Base-by-base conservation (phyloP, 441 rosid genomes). In the Populus hybrid region DNA sequence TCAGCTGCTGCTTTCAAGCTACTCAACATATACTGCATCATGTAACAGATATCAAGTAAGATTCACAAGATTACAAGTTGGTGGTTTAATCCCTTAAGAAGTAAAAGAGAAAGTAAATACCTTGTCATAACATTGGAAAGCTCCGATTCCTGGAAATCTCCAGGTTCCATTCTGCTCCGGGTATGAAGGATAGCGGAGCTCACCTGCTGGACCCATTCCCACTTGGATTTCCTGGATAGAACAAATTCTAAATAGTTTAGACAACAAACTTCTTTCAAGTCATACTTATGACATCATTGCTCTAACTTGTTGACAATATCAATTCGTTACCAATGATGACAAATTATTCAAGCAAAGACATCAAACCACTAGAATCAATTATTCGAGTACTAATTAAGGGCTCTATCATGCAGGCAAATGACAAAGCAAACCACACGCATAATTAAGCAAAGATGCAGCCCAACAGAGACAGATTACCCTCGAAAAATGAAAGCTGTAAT, bases 131-230 rank as follows among this genome's bases (percentile, higher is more conserved):
- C 97, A 94, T 50, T 94, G 99, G 86, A 94, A 94, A 67, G 97
- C 99, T 67, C 97, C 99, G 23, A 93, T 92, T 75, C 99, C 97
- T 4, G 99, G 99, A 77, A 94, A 94, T 81, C 59, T 94, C 99
- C 97, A 94, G n/a, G 85, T 89, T 36, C 97, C 97, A 38, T 93
- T 74, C 53, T 84, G 88, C 88, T 94, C 99, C 0, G 99, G 99
- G 76, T 94, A 94, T 0, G 97, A 93, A 69, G 99, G 97, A 78
- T 89, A 94, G 20, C 97, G 95, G 30, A 93, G 92, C 83, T 94
- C 97, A 35, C 99, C 97, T 18, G 97, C 97, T 67, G 97, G 99
- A 66, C 99, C 97, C 99, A 94, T 93, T 76, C 99, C 99, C 40
- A 91, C 95, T 89, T 94, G 99, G 74, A 94, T 94, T 92, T 94